phyloP scores from a whole-genome alignment of 441 rosid genomes.

The Rhodomyrtus psidioides region DNA sequence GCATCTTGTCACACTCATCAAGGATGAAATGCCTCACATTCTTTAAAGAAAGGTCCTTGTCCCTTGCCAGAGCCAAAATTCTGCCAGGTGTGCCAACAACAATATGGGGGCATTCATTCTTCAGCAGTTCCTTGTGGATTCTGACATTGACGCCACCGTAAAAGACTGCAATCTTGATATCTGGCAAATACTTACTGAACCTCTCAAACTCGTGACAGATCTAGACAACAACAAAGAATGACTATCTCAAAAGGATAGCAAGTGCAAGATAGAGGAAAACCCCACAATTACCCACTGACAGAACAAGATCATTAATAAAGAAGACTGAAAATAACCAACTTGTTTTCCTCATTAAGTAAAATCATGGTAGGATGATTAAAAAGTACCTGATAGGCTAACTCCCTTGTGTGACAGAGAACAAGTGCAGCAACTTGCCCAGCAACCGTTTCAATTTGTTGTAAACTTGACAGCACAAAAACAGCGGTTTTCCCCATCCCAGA shows the following conservation, averaged over 20 bases:
- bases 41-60: slow-evolving; percentile 89
- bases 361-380: not conserved
- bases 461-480: slow-evolving; percentile 80
- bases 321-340: not conserved
- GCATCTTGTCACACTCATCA: slow-evolving; percentile 99
- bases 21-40: slow-evolving; percentile 99
- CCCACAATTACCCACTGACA: not conserved
- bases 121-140: slow-evolving; percentile 79
- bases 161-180: slow-evolving; percentile 87
- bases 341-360: not conserved
- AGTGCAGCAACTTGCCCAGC: slow-evolving; percentile 96
- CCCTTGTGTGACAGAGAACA: slow-evolving; percentile 92
- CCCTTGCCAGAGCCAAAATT: slow-evolving; percentile 83
- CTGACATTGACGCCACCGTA: slow-evolving; percentile 94
- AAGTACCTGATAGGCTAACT: slow-evolving; percentile 89
- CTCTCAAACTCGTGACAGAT: slow-evolving; percentile 96
- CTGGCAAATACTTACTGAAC: slow-evolving; percentile 89
- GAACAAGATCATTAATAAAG: not conserved
- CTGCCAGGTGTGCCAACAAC: slow-evolving; percentile 99
- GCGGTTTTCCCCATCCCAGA: slow-evolving; percentile 99
- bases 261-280: not conserved
- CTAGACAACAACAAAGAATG: slow-evolving; percentile 24
- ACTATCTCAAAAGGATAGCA: not conserved
- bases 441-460: slow-evolving; percentile 90
- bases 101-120: slow-evolving; percentile 98